Conservation (phyloP, 2,329 filamentous ascomycete species). For the Waltergamsia citrina region DNA sequence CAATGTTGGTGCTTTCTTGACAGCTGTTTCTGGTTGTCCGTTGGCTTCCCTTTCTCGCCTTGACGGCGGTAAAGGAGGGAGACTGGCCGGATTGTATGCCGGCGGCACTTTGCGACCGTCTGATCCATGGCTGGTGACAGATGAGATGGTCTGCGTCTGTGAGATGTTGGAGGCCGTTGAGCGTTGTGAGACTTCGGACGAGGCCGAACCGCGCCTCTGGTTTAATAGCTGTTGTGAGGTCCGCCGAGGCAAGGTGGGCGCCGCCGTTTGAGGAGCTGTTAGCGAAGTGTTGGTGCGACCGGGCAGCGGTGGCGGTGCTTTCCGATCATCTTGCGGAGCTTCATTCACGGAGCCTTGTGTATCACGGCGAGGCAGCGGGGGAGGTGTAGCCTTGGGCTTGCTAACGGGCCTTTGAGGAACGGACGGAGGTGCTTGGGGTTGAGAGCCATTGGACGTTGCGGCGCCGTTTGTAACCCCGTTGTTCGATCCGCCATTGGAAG, state of each 20-base stretch:
- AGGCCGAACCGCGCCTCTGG: slow-evolving; percentile 39
- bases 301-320: slow-evolving; percentile 24
- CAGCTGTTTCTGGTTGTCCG: slow-evolving; percentile 20
- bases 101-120: slow-evolving; percentile 41
- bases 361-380: slow-evolving; percentile 23
- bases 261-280: no score
- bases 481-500: not conserved
- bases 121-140: slow-evolving; percentile 37
- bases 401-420: slow-evolving; percentile 15
- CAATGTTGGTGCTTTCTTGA: slow-evolving; percentile 5
- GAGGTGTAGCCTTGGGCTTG: slow-evolving; percentile 11
- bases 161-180: slow-evolving; percentile 46
- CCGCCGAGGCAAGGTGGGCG: slow-evolving; percentile 40
- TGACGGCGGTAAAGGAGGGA: slow-evolving; percentile 48
- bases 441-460: slow-evolving; percentile 3
- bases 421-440: slow-evolving; percentile 28
- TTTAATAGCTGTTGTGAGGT: slow-evolving; percentile 16
- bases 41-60: slow-evolving; percentile 43
- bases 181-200: slow-evolving; percentile 45
- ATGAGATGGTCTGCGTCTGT: slow-evolving; percentile 31
- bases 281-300: slow-evolving; percentile 16
- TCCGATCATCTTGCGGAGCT: not conserved
- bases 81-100: slow-evolving; percentile 41
- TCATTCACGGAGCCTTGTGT: slow-evolving; percentile 11
- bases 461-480: not conserved